Conservation (phyloP, 106 monocot species). For the Gastrodia elata region DNA sequence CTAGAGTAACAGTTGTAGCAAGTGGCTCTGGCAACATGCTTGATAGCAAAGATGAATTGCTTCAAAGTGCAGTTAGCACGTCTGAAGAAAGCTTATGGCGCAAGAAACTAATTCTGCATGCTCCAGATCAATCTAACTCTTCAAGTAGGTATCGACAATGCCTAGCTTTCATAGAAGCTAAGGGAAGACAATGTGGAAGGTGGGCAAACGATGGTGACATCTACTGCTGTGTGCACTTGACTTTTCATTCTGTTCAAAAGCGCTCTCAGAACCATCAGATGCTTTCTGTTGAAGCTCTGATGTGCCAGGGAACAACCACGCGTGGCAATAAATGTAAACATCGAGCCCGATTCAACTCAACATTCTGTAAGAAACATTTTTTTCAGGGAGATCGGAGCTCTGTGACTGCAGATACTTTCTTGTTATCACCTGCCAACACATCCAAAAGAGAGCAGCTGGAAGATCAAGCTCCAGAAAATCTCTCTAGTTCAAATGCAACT, state of each 20-base stretch:
- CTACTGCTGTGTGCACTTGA: slow-evolving; percentile 81
- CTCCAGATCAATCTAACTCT: slow-evolving; percentile 5
- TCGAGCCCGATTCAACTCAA: slow-evolving; percentile 65
- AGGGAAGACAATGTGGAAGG: slow-evolving; percentile 83
- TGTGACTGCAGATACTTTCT: slow-evolving; percentile 8
- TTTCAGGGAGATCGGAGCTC: slow-evolving; percentile 16
- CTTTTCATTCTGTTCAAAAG: slow-evolving; percentile 25
- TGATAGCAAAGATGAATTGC: not conserved
- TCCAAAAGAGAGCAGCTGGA: slow-evolving; percentile 26
- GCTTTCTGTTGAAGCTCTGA: slow-evolving; percentile 38
- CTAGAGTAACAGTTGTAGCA: slow-evolving; percentile 4
- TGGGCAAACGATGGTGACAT: slow-evolving; percentile 94
- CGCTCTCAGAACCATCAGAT: slow-evolving; percentile 20
- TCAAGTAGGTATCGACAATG: slow-evolving; percentile 46
- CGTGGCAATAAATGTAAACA: slow-evolving; percentile 89
- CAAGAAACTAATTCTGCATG: slow-evolving; percentile 8
- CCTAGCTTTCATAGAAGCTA: slow-evolving; percentile 67
- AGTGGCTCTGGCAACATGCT: not conserved
- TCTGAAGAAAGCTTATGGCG: slow-evolving; percentile 1
- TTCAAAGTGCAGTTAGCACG: slow-evolving; percentile 3
- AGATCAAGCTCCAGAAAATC: slow-evolving; percentile 9
- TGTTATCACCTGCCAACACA: slow-evolving; percentile 6
- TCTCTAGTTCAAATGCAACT: slow-evolving; percentile 18
- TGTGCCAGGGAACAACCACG: slow-evolving; percentile 82
- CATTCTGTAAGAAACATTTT: slow-evolving; percentile 86